Percentiles rank a stretch among this genome's conserved stretches.
phyloP scores from a whole-genome alignment of 75 land plant genomes.

The Cryptomeria japonica region DNA sequence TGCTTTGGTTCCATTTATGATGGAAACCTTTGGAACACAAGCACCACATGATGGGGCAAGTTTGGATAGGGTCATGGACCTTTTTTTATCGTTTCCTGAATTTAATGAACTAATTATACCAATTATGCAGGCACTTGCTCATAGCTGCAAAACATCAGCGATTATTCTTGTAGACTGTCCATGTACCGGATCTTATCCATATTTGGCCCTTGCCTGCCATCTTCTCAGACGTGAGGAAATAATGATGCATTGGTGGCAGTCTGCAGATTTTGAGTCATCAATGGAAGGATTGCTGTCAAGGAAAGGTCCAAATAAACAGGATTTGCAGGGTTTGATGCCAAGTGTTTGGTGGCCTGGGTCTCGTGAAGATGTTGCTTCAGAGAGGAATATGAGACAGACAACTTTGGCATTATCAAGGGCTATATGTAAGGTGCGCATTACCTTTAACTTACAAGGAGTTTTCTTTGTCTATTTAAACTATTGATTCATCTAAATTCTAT shows the following conservation, averaged over 20 bases:
- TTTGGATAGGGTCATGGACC: slow-evolving; percentile 67
- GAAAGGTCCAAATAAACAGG: slow-evolving; percentile 84
- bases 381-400: slow-evolving; percentile 80
- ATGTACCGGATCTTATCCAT: slow-evolving; percentile 81
- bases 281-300: slow-evolving; percentile 84
- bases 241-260: slow-evolving; percentile 73
- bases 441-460: neutral
- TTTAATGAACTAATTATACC: slow-evolving; percentile 39
- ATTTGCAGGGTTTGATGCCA: slow-evolving; percentile 78
- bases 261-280: slow-evolving; percentile 63
- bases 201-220: slow-evolving; percentile 83
- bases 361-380: slow-evolving; percentile 73
- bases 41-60: slow-evolving; percentile 76
- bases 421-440: slow-evolving; percentile 61
- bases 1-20: slow-evolving; percentile 60
- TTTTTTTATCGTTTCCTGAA: slow-evolving; percentile 51
- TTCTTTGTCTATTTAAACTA: slow-evolving; percentile 1
- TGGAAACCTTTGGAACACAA: slow-evolving; percentile 62
- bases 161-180: slow-evolving; percentile 73
- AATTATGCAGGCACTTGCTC: slow-evolving; percentile 62
- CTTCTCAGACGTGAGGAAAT: slow-evolving; percentile 74
- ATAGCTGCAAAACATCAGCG: slow-evolving; percentile 71
- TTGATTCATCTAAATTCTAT: neutral
- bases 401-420: slow-evolving; percentile 81
- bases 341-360: slow-evolving; percentile 97